Evolutionary conservation across 2,329 filamentous ascomycete species (phyloP).

Genomic region (Scorias spongiosa): DNA sequence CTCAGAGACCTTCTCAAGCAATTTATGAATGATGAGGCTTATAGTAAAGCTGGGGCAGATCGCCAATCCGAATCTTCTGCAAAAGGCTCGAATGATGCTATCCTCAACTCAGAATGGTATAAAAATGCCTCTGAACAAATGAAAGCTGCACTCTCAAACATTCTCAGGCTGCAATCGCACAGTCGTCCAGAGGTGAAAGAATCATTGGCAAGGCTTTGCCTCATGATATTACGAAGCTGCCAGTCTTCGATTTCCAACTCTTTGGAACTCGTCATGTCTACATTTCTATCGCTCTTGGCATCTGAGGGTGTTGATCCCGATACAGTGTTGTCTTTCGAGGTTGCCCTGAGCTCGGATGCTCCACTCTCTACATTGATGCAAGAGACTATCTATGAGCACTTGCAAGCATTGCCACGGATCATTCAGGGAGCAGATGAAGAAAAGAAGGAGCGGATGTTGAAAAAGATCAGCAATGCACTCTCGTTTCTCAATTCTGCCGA

Average conservation of each 20-base stretch:
- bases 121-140: conserved; percentile 67
- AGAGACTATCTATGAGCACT: conserved; percentile 63
- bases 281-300: conserved; percentile 51
- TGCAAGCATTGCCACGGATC: conserved; percentile 60
- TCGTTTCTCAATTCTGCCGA: conserved; percentile 48
- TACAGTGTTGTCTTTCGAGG: conserved; percentile 31
- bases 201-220: conserved; percentile 55
- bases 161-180: conserved; percentile 61
- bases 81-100: conserved; percentile 10
- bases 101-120: conserved; percentile 45
- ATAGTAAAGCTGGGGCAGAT: conserved; percentile 4
- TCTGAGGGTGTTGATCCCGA: conserved; percentile 30
- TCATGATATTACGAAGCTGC: conserved; percentile 65
- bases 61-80: background rate
- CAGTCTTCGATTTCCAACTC: conserved; percentile 56
- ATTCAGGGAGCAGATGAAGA: conserved; percentile 75
- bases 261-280: conserved; percentile 60
- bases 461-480: conserved; percentile 61
- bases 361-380: conserved; percentile 51
- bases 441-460: conserved; percentile 56
- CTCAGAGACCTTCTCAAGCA: conserved; percentile 8
- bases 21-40: conserved; percentile 4
- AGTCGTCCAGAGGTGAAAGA: conserved; percentile 52
- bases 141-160: conserved; percentile 62
- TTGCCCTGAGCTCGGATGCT: conserved; percentile 47